These are phyloP conservation scores for Rauvolfia tetraphylla DNA, from an alignment of 257 asterid genomes.

Conservation along the genomic window DNA sequence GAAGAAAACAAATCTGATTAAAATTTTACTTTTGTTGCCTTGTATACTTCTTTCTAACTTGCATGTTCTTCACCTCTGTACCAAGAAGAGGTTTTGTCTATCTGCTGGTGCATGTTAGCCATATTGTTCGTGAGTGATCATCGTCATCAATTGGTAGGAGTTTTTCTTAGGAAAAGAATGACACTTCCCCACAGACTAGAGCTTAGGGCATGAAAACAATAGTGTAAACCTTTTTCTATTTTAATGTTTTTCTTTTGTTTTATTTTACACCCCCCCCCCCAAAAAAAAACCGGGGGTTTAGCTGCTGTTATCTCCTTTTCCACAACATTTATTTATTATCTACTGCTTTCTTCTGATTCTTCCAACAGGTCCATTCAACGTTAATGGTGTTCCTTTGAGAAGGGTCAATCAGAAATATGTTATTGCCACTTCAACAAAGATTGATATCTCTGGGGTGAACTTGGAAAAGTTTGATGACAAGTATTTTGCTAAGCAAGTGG, in stretches of 20 bases:
- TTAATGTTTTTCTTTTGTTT: no score
- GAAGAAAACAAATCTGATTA: background rate
- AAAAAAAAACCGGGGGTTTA: no score
- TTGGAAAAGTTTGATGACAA: conserved; percentile 52
- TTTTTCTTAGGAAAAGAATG: background rate
- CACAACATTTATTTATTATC: background rate
- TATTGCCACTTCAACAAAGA: conserved; percentile 62
- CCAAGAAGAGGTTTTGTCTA: no score
- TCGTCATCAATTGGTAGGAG: background rate
- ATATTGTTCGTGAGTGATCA: background rate
- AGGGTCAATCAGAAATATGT: conserved; percentile 69
- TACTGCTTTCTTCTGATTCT: background rate
- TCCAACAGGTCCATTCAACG: conserved; percentile 51
- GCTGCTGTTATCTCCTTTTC: background rate
- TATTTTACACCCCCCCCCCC: no score
- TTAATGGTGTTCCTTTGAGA: conserved; percentile 68
- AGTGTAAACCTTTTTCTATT: no score
- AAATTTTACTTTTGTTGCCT: background rate
- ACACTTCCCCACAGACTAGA: background rate
- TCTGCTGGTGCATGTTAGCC: background rate
- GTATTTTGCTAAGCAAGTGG: conserved; percentile 58
- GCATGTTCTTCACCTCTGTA: no score
- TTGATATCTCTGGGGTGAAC: conserved; percentile 44
- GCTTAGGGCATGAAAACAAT: background rate
- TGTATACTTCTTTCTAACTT: background rate